Conservation (phyloP, 371 early-diverging fungal genomes). For the Syncephalis fuscata region DNA sequence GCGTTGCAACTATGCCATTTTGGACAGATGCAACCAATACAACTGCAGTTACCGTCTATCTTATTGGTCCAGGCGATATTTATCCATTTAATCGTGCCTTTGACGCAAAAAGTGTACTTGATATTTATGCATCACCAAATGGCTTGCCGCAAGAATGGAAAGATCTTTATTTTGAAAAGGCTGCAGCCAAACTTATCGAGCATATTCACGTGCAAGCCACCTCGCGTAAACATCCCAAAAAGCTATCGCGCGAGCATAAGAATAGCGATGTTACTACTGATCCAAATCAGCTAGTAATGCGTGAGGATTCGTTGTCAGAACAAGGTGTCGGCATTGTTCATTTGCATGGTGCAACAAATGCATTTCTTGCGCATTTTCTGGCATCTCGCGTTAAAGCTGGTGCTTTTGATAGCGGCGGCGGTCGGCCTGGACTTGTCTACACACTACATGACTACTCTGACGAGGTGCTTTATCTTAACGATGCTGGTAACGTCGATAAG, state of each 20-base stretch:
- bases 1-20: conserved; percentile 6
- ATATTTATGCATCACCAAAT: conserved; percentile 27
- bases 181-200: conserved; percentile 29
- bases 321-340: conserved; percentile 33
- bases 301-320: neutral
- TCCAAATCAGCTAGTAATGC: too few relatives aligned
- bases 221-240: too few relatives aligned
- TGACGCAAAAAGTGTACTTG: conserved; percentile 13
- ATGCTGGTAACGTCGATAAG: conserved; percentile 24
- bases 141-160: conserved; percentile 43
- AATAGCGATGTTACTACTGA: too few relatives aligned
- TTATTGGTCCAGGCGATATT: conserved; percentile 28
- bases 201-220: conserved; percentile 22
- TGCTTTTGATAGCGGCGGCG: conserved; percentile 14
- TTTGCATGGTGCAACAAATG: conserved; percentile 43
- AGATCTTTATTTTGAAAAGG: conserved; percentile 42
- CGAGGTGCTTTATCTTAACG: conserved; percentile 36
- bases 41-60: conserved; percentile 20
- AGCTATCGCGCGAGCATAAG: too few relatives aligned
- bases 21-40: conserved; percentile 7
- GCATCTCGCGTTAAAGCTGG: conserved; percentile 13
- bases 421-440: conserved; percentile 36
- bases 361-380: conserved; percentile 28
- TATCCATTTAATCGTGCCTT: conserved; percentile 31
- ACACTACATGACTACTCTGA: conserved; percentile 46